These are phyloP conservation scores for Margaritispora aquatica DNA, from an alignment of 495 filamentous ascomycete species.

Conservation along the genomic window DNA sequence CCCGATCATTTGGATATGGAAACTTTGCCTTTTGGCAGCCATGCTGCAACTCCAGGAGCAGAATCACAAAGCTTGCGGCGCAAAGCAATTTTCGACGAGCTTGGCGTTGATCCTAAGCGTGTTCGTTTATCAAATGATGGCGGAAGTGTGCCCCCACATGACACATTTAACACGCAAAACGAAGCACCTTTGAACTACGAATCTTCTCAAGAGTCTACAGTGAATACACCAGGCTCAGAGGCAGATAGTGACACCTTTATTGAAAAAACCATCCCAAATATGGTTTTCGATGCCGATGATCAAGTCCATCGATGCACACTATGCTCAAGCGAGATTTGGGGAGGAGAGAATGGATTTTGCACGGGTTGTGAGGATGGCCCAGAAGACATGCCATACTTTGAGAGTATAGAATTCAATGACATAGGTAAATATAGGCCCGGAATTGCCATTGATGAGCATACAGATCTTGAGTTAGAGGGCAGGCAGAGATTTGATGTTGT, in stretches of 20 bases:
- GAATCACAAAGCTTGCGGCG: slow-evolving; percentile 17
- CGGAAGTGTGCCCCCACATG: neutral
- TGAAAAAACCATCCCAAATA: neutral
- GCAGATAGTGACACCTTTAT: neutral
- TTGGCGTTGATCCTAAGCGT: slow-evolving; percentile 8
- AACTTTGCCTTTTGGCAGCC: neutral
- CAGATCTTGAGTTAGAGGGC: neutral
- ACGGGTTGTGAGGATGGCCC: slow-evolving; percentile 6
- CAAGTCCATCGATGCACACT: slow-evolving; percentile 8
- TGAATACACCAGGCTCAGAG: neutral
- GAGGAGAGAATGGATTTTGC: slow-evolving; percentile 5
- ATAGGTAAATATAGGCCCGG: neutral
- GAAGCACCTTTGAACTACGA: neutral
- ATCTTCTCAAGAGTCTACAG: neutral
- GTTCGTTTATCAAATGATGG: neutral
- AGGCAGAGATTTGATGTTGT: neutral
- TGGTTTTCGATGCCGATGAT: slow-evolving; percentile 8
- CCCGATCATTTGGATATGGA: neutral
- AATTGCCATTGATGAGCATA: slow-evolving; percentile 4
- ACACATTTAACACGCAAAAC: neutral
- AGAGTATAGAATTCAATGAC: slow-evolving; percentile 4
- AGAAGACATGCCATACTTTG: slow-evolving; percentile 12
- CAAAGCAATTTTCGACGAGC: slow-evolving; percentile 12
- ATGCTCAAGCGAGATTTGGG: slow-evolving; percentile 17
- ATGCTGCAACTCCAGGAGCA: slow-evolving; percentile 13